phyloP scores from a whole-genome alignment of 331 rosid species.

The Erythrophleum ivorense region DNA sequence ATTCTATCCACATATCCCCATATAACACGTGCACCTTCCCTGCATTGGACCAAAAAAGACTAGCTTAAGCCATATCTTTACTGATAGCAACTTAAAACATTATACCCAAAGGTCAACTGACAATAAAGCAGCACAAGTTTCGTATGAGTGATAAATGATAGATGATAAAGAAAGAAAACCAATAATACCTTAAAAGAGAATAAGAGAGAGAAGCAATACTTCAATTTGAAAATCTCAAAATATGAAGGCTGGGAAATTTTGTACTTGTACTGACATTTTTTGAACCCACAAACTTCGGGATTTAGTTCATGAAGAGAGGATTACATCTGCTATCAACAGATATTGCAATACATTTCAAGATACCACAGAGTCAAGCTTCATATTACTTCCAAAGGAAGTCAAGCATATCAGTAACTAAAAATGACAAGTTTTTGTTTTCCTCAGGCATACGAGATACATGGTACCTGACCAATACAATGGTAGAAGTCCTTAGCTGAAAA shows the following conservation, averaged over 20 bases:
- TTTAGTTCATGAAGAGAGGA: not conserved
- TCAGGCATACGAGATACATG: not conserved
- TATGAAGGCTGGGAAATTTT: not conserved
- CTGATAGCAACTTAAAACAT: slow-evolving; percentile 1
- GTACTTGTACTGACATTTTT: not conserved
- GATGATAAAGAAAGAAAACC: not conserved
- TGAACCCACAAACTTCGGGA: not conserved
- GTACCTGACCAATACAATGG: not conserved
- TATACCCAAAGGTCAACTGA: not conserved
- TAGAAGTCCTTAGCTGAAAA: not conserved
- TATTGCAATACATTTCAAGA: not conserved
- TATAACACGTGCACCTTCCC: slow-evolving; percentile 97
- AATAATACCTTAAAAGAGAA: not conserved
- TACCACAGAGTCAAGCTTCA: not conserved
- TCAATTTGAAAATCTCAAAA: slow-evolving; percentile 8
- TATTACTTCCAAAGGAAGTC: not conserved
- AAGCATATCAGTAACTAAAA: not conserved
- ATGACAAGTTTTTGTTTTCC: not conserved
- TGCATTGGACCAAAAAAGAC: slow-evolving; percentile 41
- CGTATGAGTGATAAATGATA: not conserved
- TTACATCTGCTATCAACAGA: not conserved
- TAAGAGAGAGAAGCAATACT: not conserved
- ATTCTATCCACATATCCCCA: slow-evolving; percentile 99
- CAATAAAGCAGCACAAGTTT: not conserved
- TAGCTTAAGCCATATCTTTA: not conserved